Evolutionary conservation across 73 alveolate species (phyloP), one percentile per base, ranked within the genome.

Genomic region (Paramecium pentaurelia): DNA sequence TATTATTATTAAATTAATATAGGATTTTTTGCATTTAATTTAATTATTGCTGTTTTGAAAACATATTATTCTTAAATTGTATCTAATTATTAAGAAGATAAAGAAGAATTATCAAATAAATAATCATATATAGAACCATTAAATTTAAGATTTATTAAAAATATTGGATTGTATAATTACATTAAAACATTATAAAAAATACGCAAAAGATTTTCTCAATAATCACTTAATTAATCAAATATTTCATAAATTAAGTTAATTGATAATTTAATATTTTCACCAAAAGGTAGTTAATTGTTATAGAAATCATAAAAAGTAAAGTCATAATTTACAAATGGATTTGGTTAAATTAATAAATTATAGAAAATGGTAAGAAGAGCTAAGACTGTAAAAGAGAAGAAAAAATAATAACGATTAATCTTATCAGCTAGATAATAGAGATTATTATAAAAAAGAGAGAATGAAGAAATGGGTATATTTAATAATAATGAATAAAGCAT

Each of bases 41-140:
- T 80, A 11, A 80, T 80, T 80, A 80, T 80, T 80, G 91, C 91
- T 27, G 91, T 80, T 25, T 49, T 80, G 34, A 80, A 80, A 18
- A 80, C 91, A 80, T 80, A 80, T 44, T 80, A 80, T 49, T 80
- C 91, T 2, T 27, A 42, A 47, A 80, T 80, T 22, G 91, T 80
- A n/a, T 45, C 71, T 3, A 49, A 80, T 32, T 80, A 42, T 49
- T 80, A 25, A 32, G 75, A 22, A 80, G 75, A 47, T 6, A 28
- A 49, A 6, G 49, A 40, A 11, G 44, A 80, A 16, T n/a, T 25
- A 7, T 40, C 34, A 25, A 45, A 20, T 32, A 47, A 25, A 20
- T 10, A 80, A 45, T 18, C 47, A 25, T 40, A 45, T 10, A 44
- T 64, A 0, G 84, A 64, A 28, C 84, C 91, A 8, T 25, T 80